Evolutionary conservation across 2,329 filamentous ascomycete species (phyloP).

Genomic region (Nannizziopsis barbatae): DNA sequence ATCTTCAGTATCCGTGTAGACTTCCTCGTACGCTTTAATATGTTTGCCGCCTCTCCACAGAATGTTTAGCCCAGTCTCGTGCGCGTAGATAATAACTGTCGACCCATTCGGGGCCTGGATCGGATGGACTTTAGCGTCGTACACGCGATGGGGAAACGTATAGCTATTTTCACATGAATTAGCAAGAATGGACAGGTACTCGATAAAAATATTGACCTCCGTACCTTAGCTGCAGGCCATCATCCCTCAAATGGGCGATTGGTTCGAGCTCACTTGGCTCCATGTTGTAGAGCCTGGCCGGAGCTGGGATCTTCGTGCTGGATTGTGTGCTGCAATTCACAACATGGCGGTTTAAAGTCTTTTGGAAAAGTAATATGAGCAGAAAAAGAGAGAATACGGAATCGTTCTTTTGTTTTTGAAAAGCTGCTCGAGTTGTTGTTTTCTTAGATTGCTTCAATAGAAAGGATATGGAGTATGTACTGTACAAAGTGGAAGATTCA

Average conservation of each 20-base stretch:
- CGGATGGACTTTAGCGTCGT: slow-evolving; percentile 48
- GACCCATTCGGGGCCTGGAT: slow-evolving; percentile 50
- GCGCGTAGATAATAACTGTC: slow-evolving; percentile 49
- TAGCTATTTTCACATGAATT: slow-evolving; percentile 37
- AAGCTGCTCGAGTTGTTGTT: background rate
- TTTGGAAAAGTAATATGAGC: too few species aligned
- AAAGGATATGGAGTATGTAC: background rate
- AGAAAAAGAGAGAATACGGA: too few species aligned
- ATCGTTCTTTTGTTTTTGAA: too few species aligned
- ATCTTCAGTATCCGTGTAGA: slow-evolving; percentile 17
- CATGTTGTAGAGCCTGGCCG: slow-evolving; percentile 4
- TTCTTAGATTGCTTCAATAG: background rate
- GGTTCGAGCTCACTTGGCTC: slow-evolving; percentile 27
- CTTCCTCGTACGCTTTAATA: slow-evolving; percentile 30
- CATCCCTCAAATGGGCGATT: slow-evolving; percentile 29
- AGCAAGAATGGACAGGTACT: background rate
- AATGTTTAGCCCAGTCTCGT: slow-evolving; percentile 47
- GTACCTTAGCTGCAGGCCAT: slow-evolving; percentile 36
- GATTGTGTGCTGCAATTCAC: background rate
- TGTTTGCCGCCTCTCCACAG: slow-evolving; percentile 50
- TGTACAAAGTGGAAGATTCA: too few species aligned
- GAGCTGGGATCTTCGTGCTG: background rate
- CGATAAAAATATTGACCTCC: background rate
- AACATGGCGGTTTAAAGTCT: background rate
- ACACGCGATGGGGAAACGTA: slow-evolving; percentile 47